These are phyloP conservation scores for Isabelozyma pseudorhagii DNA, from an alignment of 805 yeast genomes.

Conservation along the genomic window DNA sequence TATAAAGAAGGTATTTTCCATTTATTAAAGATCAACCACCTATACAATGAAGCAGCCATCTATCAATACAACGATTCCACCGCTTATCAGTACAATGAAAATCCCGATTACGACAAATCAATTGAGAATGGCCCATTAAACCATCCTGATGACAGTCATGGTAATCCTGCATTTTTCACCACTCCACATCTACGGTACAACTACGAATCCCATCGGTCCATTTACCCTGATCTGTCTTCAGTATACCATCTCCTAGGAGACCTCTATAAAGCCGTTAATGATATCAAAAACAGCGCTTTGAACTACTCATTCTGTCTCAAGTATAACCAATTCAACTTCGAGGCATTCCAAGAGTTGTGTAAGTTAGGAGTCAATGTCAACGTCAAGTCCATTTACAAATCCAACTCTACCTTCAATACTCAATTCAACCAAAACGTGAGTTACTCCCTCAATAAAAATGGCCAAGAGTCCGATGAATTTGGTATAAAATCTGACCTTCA, in stretches of 20 bases:
- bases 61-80: not conserved
- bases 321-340: slow-evolving; percentile 79
- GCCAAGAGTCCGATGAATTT: not conserved
- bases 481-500: not conserved
- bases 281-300: slow-evolving; percentile 60
- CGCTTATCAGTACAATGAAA: not conserved
- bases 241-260: slow-evolving; percentile 69
- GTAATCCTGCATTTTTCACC: slow-evolving; percentile 9
- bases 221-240: slow-evolving; percentile 67
- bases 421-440: not conserved
- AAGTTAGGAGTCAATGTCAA: slow-evolving; percentile 68
- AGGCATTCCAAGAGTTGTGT: slow-evolving; percentile 76
- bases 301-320: slow-evolving; percentile 68
- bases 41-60: slow-evolving; percentile 24
- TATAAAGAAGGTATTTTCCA: slow-evolving; percentile 61
- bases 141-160: not conserved
- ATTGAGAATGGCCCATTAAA: not conserved
- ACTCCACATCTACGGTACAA: slow-evolving; percentile 18
- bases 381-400: slow-evolving; percentile 51
- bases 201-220: slow-evolving; percentile 38
- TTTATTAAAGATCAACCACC: slow-evolving; percentile 23
- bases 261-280: slow-evolving; percentile 56
- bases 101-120: not conserved
- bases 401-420: slow-evolving; percentile 5
- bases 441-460: not conserved